phyloP scores from a whole-genome alignment of 257 asterid species.

The Nicotiana otophora region DNA sequence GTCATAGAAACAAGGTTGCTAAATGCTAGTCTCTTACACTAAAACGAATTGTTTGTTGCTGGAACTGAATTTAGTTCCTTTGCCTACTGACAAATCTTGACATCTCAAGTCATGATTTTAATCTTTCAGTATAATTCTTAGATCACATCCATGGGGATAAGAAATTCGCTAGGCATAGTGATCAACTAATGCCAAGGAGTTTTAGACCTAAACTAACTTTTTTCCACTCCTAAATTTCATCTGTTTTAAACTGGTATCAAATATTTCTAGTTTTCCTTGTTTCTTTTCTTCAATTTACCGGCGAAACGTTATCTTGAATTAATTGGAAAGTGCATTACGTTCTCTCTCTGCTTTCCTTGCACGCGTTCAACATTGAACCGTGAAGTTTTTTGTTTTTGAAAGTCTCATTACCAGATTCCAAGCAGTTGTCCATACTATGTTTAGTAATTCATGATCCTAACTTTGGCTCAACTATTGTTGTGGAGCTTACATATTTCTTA shows the following conservation, averaged over 20 bases:
- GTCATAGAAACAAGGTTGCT: too few species aligned
- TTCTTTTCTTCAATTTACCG: neutral
- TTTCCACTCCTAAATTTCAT: neutral
- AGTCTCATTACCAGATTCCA: neutral
- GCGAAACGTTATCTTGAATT: neutral
- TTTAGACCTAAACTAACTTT: neutral
- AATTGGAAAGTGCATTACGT: neutral
- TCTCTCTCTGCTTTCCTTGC: neutral
- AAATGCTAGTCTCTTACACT: too few species aligned
- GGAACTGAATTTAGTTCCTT: too few species aligned
- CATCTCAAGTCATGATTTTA: too few species aligned
- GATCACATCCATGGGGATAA: neutral
- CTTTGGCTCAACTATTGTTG: neutral
- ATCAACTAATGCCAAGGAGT: neutral
- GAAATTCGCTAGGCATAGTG: too few species aligned
- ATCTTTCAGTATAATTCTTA: too few species aligned
- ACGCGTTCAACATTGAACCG: neutral
- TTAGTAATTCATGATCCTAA: neutral
- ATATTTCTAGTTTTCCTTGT: neutral
- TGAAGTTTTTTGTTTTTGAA: neutral
- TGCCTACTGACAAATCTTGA: too few species aligned
- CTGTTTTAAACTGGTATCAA: neutral
- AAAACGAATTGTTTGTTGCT: too few species aligned
- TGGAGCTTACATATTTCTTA: neutral
- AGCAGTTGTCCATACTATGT: neutral